Evolutionary conservation across 164 flowering plant genomes (phyloP).

Genomic region (Umbellularia californica): DNA sequence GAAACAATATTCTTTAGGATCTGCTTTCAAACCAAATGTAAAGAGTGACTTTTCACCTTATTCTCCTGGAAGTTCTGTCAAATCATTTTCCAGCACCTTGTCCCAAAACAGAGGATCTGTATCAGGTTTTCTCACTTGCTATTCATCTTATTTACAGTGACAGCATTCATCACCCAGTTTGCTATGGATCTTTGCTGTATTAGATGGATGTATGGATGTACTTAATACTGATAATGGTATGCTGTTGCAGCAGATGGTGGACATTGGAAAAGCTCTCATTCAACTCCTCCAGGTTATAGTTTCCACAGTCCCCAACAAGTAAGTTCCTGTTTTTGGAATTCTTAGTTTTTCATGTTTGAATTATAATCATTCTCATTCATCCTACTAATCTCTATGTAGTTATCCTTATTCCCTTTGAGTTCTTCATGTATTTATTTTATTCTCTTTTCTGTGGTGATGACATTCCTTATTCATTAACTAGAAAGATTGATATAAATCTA

Average conservation of each 20-base stretch:
- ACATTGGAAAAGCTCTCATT: conserved; percentile 17
- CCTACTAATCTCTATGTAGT: neutral
- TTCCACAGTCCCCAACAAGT: conserved; percentile 20
- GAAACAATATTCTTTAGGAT: conserved; percentile 35
- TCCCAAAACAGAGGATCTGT: conserved; percentile 13
- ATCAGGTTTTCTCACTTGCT: conserved; percentile 24
- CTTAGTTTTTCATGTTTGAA: neutral
- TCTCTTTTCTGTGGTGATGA: neutral
- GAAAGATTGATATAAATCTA: too few relatives aligned
- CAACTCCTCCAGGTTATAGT: conserved; percentile 14
- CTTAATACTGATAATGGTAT: conserved; percentile 4
- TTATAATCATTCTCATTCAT: neutral
- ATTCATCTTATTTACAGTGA: neutral
- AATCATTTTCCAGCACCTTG: conserved; percentile 19
- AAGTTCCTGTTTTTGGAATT: conserved; percentile 5
- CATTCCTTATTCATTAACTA: too few relatives aligned
- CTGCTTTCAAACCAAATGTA: conserved; percentile 10
- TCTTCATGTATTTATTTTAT: neutral
- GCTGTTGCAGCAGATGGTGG: conserved; percentile 23
- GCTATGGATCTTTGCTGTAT: neutral
- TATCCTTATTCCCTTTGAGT: neutral
- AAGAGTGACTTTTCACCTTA: conserved; percentile 14
- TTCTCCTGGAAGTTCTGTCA: conserved; percentile 24
- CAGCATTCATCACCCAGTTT: neutral
- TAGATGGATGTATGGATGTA: neutral